Percentiles rank a stretch among this genome's conserved stretches.
These are phyloP conservation scores for Gamsiella multidivaricata DNA, from an alignment of 192 early-diverging fungal genomes.

Conservation along the genomic window DNA sequence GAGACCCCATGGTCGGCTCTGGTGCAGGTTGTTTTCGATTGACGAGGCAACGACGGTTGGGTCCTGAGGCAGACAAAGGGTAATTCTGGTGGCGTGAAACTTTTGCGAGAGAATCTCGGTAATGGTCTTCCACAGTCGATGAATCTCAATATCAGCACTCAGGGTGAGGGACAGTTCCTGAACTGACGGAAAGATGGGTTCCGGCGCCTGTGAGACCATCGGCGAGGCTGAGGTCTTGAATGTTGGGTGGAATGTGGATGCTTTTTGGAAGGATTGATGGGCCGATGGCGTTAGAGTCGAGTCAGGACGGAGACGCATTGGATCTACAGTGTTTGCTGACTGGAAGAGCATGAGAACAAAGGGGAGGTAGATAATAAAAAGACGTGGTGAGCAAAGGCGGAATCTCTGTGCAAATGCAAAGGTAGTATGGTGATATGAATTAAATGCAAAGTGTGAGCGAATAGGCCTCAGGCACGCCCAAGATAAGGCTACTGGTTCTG, in stretches of 20 bases:
- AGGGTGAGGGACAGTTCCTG: slow-evolving; percentile 46
- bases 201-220: slow-evolving; percentile 25
- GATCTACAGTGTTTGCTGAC: background rate
- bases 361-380: background rate
- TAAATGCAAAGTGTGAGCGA: background rate
- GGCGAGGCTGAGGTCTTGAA: background rate
- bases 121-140: slow-evolving; percentile 41
- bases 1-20: slow-evolving; percentile 30
- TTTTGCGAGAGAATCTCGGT: slow-evolving; percentile 49
- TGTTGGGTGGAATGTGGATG: background rate
- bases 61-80: slow-evolving; percentile 38
- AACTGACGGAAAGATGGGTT: slow-evolving; percentile 23
- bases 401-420: background rate
- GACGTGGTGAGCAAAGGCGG: background rate
- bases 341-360: background rate
- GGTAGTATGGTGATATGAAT: too few relatives aligned
- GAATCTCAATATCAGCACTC: slow-evolving; percentile 46
- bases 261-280: background rate
- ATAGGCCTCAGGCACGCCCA: too few relatives aligned
- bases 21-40: slow-evolving; percentile 26
- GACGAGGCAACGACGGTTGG: slow-evolving; percentile 20
- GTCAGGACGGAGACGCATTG: background rate
- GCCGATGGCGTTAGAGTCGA: background rate
- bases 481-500: too few relatives aligned
- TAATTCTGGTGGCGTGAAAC: slow-evolving; percentile 45